Conservation (phyloP, 495 filamentous ascomycete species). For the Chaetomium tenue region DNA sequence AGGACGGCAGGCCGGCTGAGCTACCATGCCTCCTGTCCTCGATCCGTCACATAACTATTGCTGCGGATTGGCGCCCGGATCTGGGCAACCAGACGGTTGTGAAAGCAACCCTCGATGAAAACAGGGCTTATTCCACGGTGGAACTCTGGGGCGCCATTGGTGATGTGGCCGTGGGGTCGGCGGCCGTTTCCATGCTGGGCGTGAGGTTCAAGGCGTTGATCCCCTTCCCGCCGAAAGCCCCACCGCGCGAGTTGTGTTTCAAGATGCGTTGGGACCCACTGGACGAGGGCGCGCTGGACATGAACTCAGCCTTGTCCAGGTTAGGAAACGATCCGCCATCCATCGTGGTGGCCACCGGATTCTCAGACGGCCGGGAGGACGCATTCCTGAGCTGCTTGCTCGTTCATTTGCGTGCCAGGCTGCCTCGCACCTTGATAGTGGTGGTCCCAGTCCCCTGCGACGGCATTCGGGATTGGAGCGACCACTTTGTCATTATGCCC, state of each 20-base stretch:
- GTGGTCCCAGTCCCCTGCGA: slow-evolving; percentile 21
- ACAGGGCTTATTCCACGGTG: slow-evolving; percentile 32
- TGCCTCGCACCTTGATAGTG: too few species aligned
- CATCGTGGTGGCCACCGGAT: slow-evolving; percentile 42
- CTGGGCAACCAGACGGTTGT: slow-evolving; percentile 32
- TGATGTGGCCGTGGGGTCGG: slow-evolving; percentile 22
- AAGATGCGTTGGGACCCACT: slow-evolving; percentile 46
- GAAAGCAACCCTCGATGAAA: slow-evolving; percentile 30
- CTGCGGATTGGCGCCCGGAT: slow-evolving; percentile 30
- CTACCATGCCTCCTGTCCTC: slow-evolving; percentile 31
- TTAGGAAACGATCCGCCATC: slow-evolving; percentile 23
- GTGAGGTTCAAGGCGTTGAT: slow-evolving; percentile 31
- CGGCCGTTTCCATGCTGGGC: slow-evolving; percentile 36
- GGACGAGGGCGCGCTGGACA: slow-evolving; percentile 11
- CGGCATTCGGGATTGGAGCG: slow-evolving; percentile 32
- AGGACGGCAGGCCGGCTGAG: neutral
- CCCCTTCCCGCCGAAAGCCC: neutral
- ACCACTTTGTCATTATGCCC: slow-evolving; percentile 35
- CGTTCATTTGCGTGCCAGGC: slow-evolving; percentile 33
- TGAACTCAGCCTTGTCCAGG: slow-evolving; percentile 6
- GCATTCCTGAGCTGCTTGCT: slow-evolving; percentile 40
- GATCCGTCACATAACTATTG: slow-evolving; percentile 34
- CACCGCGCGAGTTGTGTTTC: slow-evolving; percentile 41
- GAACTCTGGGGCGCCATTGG: slow-evolving; percentile 33
- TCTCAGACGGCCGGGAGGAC: slow-evolving; percentile 35